phyloP scores from a whole-genome alignment of 441 rosid genomes.

The Francoa sonchifolia region DNA sequence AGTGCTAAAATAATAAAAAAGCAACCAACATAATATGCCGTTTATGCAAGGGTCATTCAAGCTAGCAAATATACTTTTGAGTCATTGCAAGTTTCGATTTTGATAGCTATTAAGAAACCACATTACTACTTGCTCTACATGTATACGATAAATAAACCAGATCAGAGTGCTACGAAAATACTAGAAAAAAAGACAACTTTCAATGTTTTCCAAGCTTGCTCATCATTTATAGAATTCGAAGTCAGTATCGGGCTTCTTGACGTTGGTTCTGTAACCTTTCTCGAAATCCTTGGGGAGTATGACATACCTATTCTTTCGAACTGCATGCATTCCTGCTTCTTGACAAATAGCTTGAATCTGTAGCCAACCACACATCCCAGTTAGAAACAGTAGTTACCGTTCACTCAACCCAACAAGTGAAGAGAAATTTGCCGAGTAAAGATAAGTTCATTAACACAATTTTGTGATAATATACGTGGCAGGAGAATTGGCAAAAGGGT shows the following conservation, averaged over 20 bases:
- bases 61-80: no score
- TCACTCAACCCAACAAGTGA: background rate
- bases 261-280: slow-evolving; percentile 82
- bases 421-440: background rate
- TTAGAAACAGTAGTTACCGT: background rate
- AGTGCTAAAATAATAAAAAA: no score
- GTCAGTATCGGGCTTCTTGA: slow-evolving; percentile 93
- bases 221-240: slow-evolving; percentile 81
- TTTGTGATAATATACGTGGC: background rate
- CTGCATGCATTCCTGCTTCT: slow-evolving; percentile 97
- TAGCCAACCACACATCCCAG: background rate
- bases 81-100: no score
- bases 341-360: slow-evolving; percentile 94
- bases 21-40: no score
- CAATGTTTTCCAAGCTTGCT: no score
- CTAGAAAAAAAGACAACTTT: no score
- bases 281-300: slow-evolving; percentile 89
- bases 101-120: no score
- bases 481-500: background rate
- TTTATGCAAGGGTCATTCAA: no score
- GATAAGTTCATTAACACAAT: no score
- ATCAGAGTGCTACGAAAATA: no score
- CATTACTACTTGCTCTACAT: no score
- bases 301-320: slow-evolving; percentile 86
- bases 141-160: no score